Evolutionary conservation across 1,139 yeast genomes (phyloP).

Genomic region (Geotrichum cucujoidarum): DNA sequence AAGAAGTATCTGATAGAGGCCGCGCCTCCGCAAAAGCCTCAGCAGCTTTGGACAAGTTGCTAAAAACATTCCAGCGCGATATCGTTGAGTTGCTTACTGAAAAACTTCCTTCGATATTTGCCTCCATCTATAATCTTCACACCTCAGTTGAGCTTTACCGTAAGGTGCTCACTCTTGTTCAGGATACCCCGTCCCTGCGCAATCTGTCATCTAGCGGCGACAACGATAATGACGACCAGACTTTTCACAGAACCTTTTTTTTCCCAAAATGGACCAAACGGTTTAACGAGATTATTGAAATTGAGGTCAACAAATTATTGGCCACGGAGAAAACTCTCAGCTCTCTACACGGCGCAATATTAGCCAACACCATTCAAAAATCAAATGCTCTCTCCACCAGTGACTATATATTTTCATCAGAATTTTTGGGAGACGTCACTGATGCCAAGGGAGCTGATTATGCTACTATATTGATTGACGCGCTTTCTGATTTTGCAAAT

Average conservation of each 20-base stretch:
- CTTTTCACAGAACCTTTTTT: constrained; percentile 23
- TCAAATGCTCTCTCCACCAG: constrained; percentile 1
- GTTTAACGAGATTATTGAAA: constrained; percentile 20
- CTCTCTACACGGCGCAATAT: constrained; percentile 17
- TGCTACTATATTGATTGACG: constrained; percentile 12
- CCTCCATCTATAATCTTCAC: constrained; percentile 17
- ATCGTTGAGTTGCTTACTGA: constrained; percentile 17
- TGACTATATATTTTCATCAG: constrained; percentile 18
- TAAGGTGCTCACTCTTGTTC: constrained; percentile 22
- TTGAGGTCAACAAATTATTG: constrained; percentile 7
- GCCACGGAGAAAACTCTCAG: constrained; percentile 17
- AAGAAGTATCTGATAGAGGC: constrained; percentile 10
- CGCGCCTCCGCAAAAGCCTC: constrained; percentile 20
- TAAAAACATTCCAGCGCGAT: constrained; percentile 19
- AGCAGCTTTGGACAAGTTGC: constrained; percentile 14
- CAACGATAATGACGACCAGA: constrained; percentile 3
- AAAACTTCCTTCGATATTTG: constrained; percentile 20
- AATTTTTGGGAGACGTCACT: constrained; percentile 10
- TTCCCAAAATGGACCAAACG: constrained; percentile 24
- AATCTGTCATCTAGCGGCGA: constrained; percentile 15
- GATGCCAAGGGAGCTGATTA: constrained; percentile 12
- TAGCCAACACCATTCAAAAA: neutral
- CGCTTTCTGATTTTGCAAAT: constrained; percentile 14
- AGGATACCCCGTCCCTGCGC: constrained; percentile 23
- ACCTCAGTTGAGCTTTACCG: constrained; percentile 24